These are phyloP conservation scores for Sugiyamaella xylanicola DNA, from an alignment of 1,139 yeast species.

Conservation along the genomic window DNA sequence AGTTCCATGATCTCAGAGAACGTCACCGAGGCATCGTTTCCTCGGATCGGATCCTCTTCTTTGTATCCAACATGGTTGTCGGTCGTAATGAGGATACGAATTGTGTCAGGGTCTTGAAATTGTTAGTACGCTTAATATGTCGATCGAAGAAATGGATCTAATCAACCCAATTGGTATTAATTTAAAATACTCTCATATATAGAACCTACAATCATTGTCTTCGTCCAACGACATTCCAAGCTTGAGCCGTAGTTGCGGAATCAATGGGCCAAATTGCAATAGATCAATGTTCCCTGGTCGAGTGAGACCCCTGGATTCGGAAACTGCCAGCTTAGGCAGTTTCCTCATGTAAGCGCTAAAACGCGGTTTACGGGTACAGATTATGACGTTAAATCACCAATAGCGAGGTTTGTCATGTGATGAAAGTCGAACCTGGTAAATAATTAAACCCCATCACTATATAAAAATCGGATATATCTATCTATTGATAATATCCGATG, in stretches of 20 bases:
- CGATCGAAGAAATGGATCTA: too few species aligned
- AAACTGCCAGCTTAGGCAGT: too few species aligned
- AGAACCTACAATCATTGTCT: background rate
- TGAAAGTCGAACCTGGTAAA: too few species aligned
- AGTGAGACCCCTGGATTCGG: background rate
- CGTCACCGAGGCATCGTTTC: constrained; percentile 86
- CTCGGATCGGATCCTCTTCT: constrained; percentile 86
- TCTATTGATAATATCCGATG: too few species aligned
- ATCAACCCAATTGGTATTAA: too few species aligned
- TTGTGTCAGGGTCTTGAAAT: constrained; percentile 52
- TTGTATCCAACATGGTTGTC: constrained; percentile 96
- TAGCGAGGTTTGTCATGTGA: too few species aligned
- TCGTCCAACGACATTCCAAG: background rate
- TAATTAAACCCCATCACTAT: too few species aligned
- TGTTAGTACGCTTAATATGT: background rate
- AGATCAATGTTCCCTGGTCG: too few species aligned
- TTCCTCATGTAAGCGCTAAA: constrained; percentile 17
- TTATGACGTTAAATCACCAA: too few species aligned
- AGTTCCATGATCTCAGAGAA: constrained; percentile 79
- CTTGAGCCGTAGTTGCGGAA: background rate
- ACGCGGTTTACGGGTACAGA: background rate
- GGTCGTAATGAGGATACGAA: constrained; percentile 79
- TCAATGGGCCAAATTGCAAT: too few species aligned
- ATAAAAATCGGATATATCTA: too few species aligned
- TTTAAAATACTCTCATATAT: too few species aligned